Evolutionary conservation across 2,329 filamentous ascomycete species (phyloP), one percentile per base, ranked within the genome.

Genomic region (Fusarium phyllophilum): DNA sequence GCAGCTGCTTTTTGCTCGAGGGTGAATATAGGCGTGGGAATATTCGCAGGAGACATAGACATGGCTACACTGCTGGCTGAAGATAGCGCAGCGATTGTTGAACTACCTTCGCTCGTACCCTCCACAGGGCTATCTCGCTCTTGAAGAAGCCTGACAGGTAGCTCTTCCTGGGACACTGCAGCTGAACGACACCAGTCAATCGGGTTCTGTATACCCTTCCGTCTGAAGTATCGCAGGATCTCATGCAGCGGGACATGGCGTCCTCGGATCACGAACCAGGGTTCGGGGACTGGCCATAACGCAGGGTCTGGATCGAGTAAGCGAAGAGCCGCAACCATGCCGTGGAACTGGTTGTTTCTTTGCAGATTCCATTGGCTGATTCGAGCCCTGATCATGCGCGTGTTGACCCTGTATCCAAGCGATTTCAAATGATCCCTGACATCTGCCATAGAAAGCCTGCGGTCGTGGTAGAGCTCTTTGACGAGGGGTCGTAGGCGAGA

Each of bases 271-370:
- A 44, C 11, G 17, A 56, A 56, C 26, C 24, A 39, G 22, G 52
- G 52, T 11, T 56, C 38, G 2, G 52, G 52, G 12, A 14, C 26
- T 56, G 52, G 52, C 52, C 52, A 56, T 22, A 3, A n/a, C 5
- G 38, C 9, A 12, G 52, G 26, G 12, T 44, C 38, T 56, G 52
- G 52, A 12, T 56, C 52, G 14, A 56, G 52, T 9, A 56, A 44
- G 22, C 52, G 52, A 44, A 56, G 52, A 56, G 52, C 52, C 38
- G 52, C 52, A 56, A 56, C 52, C 52, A 56, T 56, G 26, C 52
- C 36, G 52, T 44, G 52, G 1, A 56, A 56, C 20, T 56, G 52
- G 38, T 56, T 56, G 9, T 56, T 56, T 33, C 52, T 56, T 18
- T 56, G 52, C 26, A 56, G 22, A 9, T 56, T 56, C 52, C 52